Evolutionary conservation across 192 early-diverging fungal species (phyloP).

Genomic region (Backusella tuberculispora): DNA sequence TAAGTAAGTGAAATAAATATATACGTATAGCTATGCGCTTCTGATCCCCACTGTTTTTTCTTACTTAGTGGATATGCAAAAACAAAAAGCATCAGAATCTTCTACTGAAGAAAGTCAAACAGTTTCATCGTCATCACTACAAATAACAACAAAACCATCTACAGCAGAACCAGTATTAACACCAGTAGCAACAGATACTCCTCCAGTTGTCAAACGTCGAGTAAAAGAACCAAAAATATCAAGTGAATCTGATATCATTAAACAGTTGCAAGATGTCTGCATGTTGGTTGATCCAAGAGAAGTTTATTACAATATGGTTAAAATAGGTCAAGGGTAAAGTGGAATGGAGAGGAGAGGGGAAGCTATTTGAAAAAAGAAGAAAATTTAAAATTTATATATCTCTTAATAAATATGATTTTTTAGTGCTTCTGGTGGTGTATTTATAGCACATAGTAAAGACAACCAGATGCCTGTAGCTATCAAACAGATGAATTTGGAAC

Average conservation of each 20-base stretch:
- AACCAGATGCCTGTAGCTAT: constrained; percentile 76
- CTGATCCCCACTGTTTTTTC: neutral
- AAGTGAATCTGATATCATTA: constrained; percentile 76
- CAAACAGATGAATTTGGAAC: constrained; percentile 96
- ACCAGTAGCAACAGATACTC: neutral
- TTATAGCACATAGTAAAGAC: constrained; percentile 71
- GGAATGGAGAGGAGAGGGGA: too few relatives aligned
- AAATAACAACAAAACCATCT: neutral
- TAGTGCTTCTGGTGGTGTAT: constrained; percentile 94
- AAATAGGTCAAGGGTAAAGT: constrained; percentile 47
- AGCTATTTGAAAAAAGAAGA: neutral
- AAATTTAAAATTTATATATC: too few relatives aligned
- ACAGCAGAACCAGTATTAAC: neutral
- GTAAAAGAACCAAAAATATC: constrained; percentile 22
- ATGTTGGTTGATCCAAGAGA: constrained; percentile 84
- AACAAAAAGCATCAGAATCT: neutral
- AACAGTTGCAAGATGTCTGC: constrained; percentile 81
- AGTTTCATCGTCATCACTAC: neutral
- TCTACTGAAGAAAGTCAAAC: neutral
- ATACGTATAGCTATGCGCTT: neutral
- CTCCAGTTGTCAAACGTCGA: constrained; percentile 29
- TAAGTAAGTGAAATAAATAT: neutral
- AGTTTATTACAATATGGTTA: constrained; percentile 50
- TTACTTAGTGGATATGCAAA: neutral
- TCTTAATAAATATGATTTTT: too few relatives aligned